Base-by-base conservation (phyloP, 768 basidiomycete genomes). In the Russula virescens region DNA sequence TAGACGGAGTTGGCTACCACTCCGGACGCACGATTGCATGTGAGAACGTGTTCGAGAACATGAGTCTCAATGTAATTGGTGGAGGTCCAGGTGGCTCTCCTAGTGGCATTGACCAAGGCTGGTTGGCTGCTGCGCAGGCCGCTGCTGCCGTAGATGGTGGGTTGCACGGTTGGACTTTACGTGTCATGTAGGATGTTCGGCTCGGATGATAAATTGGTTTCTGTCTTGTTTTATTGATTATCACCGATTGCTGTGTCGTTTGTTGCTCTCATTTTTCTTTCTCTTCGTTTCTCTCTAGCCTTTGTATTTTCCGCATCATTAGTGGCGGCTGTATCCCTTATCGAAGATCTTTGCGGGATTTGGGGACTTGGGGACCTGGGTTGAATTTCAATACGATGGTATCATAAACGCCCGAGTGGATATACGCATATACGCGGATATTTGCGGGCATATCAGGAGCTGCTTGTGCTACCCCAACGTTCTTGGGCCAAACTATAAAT, bases 1-100 rank as follows among this genome's bases (percentile, higher is more conserved):
- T 78, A 46, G 91, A 94, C 68, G 90, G 92, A n/a, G 85, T 93
- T 34, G 91, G 91, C 5, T 94, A 92, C 72, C 89, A 92, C 71
- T 92, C 92, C 23, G 91, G 91, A 42, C 83, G 90, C 65, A 89
- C 87, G 47, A 84, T 94, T 61, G 81, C 89, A 19, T 89, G 88
- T 71, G 91, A 93, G 71, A 89, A 89, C 69, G 81, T 89, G 19
- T 89, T 90, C 73, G 84, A 86, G 69, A 73, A 78, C 18, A 80
- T 91, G 74, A 86, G 88, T 69, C 76, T 91, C 53, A 77, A 78
- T 35, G 77, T 74, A 26, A 79, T 85, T 69, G 73, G 64, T 23
- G 66, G 73, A 21, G 70, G 80, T 50, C 73, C 80, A 53, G 78
- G 77, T 48, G 77, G 79, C 2, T 74, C 75, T 53, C 79, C 75